Conservation (phyloP, 495 filamentous ascomycete genomes). For the Xylaria intraflava region DNA sequence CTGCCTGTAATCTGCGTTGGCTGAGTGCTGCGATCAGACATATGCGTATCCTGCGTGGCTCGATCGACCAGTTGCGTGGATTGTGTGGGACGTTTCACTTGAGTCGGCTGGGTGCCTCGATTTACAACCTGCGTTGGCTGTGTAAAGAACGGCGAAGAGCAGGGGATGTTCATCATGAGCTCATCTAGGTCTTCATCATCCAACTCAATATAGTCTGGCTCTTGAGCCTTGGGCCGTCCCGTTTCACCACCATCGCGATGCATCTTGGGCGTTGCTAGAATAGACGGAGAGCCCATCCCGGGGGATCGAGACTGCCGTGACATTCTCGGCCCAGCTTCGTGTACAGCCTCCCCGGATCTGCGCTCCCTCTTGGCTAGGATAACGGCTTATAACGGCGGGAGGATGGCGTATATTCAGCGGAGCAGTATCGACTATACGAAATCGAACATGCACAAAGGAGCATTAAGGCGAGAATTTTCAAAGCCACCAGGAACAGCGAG, state of each 20-base stretch:
- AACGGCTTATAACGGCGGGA: background rate
- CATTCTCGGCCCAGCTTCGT: slow-evolving; percentile 11
- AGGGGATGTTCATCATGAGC: slow-evolving; percentile 25
- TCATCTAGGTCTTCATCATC: slow-evolving; percentile 28
- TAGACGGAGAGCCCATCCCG: slow-evolving; percentile 10
- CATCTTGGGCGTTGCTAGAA: slow-evolving; percentile 15
- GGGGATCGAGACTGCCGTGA: slow-evolving; percentile 7
- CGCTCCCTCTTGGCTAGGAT: background rate
- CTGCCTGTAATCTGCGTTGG: slow-evolving; percentile 57
- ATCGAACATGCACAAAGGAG: background rate
- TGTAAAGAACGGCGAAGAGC: slow-evolving; percentile 40
- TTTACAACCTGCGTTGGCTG: slow-evolving; percentile 25
- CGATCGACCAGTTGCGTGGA: slow-evolving; percentile 21
- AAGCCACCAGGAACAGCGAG: background rate
- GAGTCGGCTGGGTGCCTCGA: slow-evolving; percentile 31
- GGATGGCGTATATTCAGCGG: background rate
- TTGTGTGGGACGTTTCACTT: slow-evolving; percentile 26
- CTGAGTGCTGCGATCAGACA: slow-evolving; percentile 46
- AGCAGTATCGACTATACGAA: background rate
- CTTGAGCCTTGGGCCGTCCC: slow-evolving; percentile 8
- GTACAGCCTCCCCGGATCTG: background rate
- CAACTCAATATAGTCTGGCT: slow-evolving; percentile 17
- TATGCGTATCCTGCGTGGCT: slow-evolving; percentile 34
- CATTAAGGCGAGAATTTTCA: background rate
- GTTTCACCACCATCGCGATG: slow-evolving; percentile 7